Conservation (phyloP, 495 filamentous ascomycete genomes). For the Penicillium bialowiezense region DNA sequence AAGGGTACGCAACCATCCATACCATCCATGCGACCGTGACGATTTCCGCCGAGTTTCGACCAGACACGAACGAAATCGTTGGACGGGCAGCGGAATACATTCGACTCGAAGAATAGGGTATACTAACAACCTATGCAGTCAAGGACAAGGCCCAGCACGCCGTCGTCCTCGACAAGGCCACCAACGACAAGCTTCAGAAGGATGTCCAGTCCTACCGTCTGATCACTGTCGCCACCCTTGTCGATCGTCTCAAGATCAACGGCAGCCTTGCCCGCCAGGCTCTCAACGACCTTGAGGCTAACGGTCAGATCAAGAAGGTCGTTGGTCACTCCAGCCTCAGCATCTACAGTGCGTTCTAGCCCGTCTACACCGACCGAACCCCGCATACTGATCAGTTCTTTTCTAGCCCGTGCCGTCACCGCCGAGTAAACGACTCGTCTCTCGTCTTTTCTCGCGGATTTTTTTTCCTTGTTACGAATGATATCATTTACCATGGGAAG, state of each 20-base stretch:
- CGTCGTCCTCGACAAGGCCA: conserved; percentile 69
- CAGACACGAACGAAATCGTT: conserved; percentile 12
- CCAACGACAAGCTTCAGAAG: conserved; percentile 75
- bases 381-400: conserved; percentile 17
- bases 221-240: conserved; percentile 96
- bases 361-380: not conserved
- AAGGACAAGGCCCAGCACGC: conserved; percentile 99
- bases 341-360: conserved; percentile 78
- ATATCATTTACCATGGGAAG: conserved; percentile 44
- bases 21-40: conserved; percentile 27
- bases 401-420: conserved; percentile 47
- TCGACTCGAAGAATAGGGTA: conserved; percentile 4
- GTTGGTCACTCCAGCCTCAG: conserved; percentile 94
- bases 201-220: conserved; percentile 99
- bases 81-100: conserved; percentile 13
- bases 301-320: conserved; percentile 97
- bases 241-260: conserved; percentile 99
- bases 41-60: conserved; percentile 14
- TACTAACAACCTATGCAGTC: conserved; percentile 54
- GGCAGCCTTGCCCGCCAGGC: conserved; percentile 88
- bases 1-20: conserved; percentile 75
- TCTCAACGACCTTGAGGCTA: conserved; percentile 92
- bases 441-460: conserved; percentile 40
- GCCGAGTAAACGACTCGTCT: conserved; percentile 47
- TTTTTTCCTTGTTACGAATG: conserved; percentile 43